Evolutionary conservation across 768 basidiomycete genomes (phyloP).

Genomic region (Podaxis sp.): DNA sequence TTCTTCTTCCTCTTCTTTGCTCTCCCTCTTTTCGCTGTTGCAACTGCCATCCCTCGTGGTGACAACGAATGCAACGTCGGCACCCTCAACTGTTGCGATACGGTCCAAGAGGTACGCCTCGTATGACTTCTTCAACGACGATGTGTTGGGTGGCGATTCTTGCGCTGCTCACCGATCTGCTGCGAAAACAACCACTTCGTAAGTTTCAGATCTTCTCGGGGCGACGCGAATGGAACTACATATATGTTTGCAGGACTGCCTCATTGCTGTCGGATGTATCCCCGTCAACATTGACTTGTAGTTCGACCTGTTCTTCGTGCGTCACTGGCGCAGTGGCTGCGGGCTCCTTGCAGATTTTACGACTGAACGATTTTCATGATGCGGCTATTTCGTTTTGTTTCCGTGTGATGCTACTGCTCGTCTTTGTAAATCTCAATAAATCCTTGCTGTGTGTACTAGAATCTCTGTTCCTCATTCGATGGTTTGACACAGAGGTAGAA

Average conservation of each 20-base stretch:
- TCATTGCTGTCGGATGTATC: slow-evolving; percentile 19
- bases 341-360: not conserved
- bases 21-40: not conserved
- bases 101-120: not conserved
- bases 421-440: not conserved
- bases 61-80: not conserved
- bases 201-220: slow-evolving; percentile 1
- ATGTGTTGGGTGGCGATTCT: slow-evolving; percentile 4
- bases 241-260: slow-evolving; percentile 10
- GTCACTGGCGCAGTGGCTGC: not conserved
- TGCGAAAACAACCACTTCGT: slow-evolving; percentile 24
- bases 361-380: not conserved
- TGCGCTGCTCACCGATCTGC: slow-evolving; percentile 25
- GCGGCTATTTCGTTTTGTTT: not conserved
- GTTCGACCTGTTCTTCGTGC: not conserved
- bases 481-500: no score
- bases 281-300: slow-evolving; percentile 14
- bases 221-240: not conserved
- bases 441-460: not conserved
- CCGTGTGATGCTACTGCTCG: not conserved
- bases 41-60: not conserved
- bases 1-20: not conserved
- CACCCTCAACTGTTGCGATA: not conserved
- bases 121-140: not conserved
- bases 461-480: no score